These are phyloP conservation scores for Epichloe typhina DNA, from an alignment of 2,329 filamentous ascomycete species.

Conservation along the genomic window DNA sequence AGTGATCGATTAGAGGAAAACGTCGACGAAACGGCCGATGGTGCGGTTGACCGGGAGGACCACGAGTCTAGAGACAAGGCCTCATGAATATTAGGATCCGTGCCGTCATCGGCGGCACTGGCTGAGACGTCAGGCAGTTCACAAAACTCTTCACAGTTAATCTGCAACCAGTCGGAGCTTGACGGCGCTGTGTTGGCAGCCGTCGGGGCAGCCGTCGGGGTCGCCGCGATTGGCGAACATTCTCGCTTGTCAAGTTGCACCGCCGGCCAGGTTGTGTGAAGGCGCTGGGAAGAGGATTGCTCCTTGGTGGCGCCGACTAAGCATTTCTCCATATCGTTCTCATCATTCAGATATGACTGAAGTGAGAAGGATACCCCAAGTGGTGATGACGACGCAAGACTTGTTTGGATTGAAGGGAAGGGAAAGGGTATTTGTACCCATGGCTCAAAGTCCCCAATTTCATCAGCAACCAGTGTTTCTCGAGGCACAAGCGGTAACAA, in stretches of 20 bases:
- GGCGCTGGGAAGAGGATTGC: neutral
- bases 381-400: neutral
- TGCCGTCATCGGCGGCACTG: neutral
- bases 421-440: neutral
- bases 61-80: neutral
- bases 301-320: neutral
- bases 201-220: neutral
- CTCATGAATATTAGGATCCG: neutral
- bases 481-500: neutral
- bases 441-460: neutral
- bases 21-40: neutral
- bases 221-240: neutral
- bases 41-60: neutral
- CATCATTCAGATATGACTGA: conserved; percentile 1
- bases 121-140: neutral
- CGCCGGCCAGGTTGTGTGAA: neutral
- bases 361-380: neutral
- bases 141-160: neutral
- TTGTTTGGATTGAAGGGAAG: neutral
- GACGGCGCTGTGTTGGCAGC: neutral
- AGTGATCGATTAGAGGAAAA: neutral
- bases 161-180: neutral
- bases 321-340: conserved; percentile 1
- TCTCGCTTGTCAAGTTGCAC: neutral
- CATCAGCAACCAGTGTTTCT: neutral